A percentile compares a stretch with the other conserved stretches of the same genome.
Conservation (phyloP, 2,329 filamentous ascomycete genomes). For the Emericellopsis cladophorae region DNA sequence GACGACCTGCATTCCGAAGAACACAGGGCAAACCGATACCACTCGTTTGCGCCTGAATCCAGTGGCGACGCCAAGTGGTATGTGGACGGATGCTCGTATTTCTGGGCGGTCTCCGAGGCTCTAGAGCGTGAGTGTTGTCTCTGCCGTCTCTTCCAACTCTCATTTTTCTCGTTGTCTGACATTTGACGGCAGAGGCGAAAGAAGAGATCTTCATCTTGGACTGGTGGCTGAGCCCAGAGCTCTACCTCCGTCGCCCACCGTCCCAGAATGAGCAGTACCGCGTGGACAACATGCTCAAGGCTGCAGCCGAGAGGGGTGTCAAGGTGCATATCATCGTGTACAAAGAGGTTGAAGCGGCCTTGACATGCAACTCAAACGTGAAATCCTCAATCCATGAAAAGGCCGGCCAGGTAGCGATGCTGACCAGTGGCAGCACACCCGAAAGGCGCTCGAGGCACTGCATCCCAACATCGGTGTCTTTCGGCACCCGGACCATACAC, state of each 20-base stretch:
- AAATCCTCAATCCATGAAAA: constrained; percentile 3
- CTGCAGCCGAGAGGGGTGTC: constrained; percentile 74
- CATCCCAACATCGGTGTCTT: constrained; percentile 83
- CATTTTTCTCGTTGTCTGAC: background rate
- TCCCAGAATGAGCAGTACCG: constrained; percentile 73
- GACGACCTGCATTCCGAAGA: constrained; percentile 26
- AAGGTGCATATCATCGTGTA: constrained; percentile 80
- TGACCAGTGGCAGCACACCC: constrained; percentile 51
- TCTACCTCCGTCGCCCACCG: constrained; percentile 76
- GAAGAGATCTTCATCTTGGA: constrained; percentile 78
- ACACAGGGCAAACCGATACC: constrained; percentile 38
- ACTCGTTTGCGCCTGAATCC: constrained; percentile 62
- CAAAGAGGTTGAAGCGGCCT: constrained; percentile 75
- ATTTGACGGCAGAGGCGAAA: constrained; percentile 39
- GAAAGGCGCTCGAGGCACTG: constrained; percentile 61
- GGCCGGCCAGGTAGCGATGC: background rate
- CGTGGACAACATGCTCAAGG: constrained; percentile 69
- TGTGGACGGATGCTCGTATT: constrained; percentile 73
- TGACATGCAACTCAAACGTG: constrained; percentile 44
- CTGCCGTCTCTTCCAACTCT: background rate
- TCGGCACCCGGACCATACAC: constrained; percentile 78
- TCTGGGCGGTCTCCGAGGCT: constrained; percentile 73
- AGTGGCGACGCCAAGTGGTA: constrained; percentile 76
- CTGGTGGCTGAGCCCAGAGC: constrained; percentile 83
- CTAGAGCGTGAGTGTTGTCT: constrained; percentile 41